Evolutionary conservation across 1,139 yeast genomes (phyloP).

Genomic region (Scheffersomyces cryptocercus): DNA sequence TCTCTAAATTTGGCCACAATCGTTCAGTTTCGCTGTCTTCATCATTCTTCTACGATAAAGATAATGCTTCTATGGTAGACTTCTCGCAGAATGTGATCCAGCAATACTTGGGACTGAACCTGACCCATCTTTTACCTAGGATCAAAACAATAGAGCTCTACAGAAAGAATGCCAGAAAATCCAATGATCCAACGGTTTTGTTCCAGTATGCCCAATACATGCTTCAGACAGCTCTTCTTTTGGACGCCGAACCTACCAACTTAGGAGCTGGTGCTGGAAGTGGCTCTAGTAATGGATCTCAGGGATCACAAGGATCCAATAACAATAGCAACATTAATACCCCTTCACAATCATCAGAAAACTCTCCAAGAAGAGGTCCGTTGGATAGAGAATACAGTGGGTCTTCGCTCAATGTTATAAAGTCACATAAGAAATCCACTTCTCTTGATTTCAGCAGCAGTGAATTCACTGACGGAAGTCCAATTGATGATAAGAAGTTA

Average conservation of each 20-base stretch:
- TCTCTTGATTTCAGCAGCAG: constrained; percentile 10
- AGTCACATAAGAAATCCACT: constrained; percentile 17
- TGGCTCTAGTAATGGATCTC: constrained; percentile 2
- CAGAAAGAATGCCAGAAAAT: constrained; percentile 79
- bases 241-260: constrained; percentile 31
- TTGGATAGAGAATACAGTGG: constrained; percentile 9
- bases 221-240: constrained; percentile 77
- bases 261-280: not conserved
- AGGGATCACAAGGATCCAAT: constrained; percentile 6
- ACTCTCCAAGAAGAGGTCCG: constrained; percentile 26
- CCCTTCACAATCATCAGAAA: constrained; percentile 20
- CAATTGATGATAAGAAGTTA: constrained; percentile 31
- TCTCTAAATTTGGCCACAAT: constrained; percentile 26
- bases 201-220: constrained; percentile 91
- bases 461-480: not conserved
- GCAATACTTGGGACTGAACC: constrained; percentile 57
- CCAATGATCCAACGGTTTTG: constrained; percentile 81
- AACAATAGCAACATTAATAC: constrained; percentile 2
- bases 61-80: constrained; percentile 39
- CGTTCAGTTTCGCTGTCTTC: constrained; percentile 45
- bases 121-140: constrained; percentile 64
- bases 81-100: constrained; percentile 44
- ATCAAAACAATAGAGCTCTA: constrained; percentile 86
- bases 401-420: constrained; percentile 9
- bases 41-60: constrained; percentile 37